Base-by-base conservation (phyloP, 192 early-diverging fungal species). In the Podila clonocystis region DNA sequence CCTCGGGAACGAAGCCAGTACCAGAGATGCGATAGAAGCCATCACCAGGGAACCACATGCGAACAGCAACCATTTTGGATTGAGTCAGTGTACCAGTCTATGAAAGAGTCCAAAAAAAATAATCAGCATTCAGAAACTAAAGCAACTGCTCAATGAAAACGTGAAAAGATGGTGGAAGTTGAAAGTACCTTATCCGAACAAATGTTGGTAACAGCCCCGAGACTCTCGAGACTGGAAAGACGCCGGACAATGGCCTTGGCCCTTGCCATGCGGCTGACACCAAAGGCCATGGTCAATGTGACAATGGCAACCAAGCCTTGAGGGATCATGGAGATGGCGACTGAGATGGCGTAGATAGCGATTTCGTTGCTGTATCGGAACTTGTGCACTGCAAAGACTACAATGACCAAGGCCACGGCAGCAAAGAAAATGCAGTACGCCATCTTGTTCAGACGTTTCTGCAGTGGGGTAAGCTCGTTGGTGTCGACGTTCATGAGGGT, bases 151-250 rank as follows among this genome's bases (percentile, higher is more conserved):
- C 91, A 89, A 9, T 68, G 70, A 48, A 89, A 93, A n/a, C 83
- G 60, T 8, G 83, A 79, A 73, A 87, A 85, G 74, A 94, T 88
- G 2, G 78, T 70, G 9, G 89, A 91, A 24, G 97, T 79, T 0
- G 95, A 96, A 36, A 95, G 94, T 30, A 89, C 90, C 90, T 98
- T 98, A 78, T 98, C 97, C 2, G 97, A 97, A 82, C 97, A 98
- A 75, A 98, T 95, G 72, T 94, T 92, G 38, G 95, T 95, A 8
- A 98, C 94, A 4, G 95, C 93, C 17, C 97, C 97, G 2, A 98
- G 84, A 24, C 91, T 91, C 86, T 98, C 97, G 1, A 98, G 89
- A 7, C 95, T 94, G 5, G 91, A 91, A 26, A 97, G 83, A 78
- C 95, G 94, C 65, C 96, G 90, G 5, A 98, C 96, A 55, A 98